Evolutionary conservation across 768 basidiomycete species (phyloP).

Genomic region (Agaricus sinodeliciosus): DNA sequence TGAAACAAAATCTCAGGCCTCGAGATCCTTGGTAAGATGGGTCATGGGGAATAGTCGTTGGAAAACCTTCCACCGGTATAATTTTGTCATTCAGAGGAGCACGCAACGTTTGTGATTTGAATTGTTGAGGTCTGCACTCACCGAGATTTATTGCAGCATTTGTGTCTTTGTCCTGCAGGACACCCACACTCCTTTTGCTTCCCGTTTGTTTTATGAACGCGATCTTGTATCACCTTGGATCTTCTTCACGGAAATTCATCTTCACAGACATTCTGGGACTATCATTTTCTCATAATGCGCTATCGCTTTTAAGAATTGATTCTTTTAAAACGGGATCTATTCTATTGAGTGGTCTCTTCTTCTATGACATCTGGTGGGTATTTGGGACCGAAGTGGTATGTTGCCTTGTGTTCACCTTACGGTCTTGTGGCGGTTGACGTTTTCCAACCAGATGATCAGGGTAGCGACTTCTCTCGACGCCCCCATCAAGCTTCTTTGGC

Average conservation of each 20-base stretch:
- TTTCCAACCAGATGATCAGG: conserved; percentile 68
- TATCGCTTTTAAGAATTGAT: conserved; percentile 78
- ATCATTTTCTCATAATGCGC: conserved; percentile 76
- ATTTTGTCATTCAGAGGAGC: conserved; percentile 28
- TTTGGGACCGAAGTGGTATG: conserved; percentile 82
- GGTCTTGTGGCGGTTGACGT: not conserved
- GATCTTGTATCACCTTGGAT: conserved; percentile 48
- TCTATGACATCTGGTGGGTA: conserved; percentile 96
- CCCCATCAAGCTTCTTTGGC: conserved; percentile 91
- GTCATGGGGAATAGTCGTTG: conserved; percentile 46
- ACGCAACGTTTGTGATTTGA: conserved; percentile 25
- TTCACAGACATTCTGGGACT: conserved; percentile 73
- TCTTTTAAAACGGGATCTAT: conserved; percentile 84
- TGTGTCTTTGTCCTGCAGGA: conserved; percentile 41
- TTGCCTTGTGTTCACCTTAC: conserved; percentile 9
- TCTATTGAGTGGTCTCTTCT: conserved; percentile 75
- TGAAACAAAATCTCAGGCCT: conserved; percentile 29
- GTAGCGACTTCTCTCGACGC: conserved; percentile 88
- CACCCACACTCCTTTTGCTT: conserved; percentile 48
- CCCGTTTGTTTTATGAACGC: conserved; percentile 62
- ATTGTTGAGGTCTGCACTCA: conserved; percentile 13
- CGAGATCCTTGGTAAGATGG: conserved; percentile 43
- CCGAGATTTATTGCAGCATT: conserved; percentile 20
- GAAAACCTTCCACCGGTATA: conserved; percentile 47
- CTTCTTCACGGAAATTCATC: conserved; percentile 44